A percentile compares a stretch with the other conserved stretches of the same genome.
phyloP scores from a whole-genome alignment of 2,329 filamentous ascomycete genomes.

The Thelonectria olida region DNA sequence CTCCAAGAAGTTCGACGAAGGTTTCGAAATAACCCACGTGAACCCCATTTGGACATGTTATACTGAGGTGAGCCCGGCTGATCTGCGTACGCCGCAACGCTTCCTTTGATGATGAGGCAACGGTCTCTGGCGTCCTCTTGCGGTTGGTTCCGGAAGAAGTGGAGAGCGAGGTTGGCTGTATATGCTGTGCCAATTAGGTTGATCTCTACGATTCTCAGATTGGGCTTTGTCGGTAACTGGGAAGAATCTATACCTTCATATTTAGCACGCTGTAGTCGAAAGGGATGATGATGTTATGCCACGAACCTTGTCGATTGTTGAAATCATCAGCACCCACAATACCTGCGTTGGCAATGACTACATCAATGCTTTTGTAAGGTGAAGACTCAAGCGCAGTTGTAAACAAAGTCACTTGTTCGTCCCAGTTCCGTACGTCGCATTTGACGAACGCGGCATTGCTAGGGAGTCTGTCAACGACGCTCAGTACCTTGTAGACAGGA shows the following conservation, averaged over 20 bases:
- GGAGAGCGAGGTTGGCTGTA: constrained; percentile 15
- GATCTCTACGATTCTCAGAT: constrained; percentile 14
- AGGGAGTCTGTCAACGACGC: background rate
- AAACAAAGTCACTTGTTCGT: constrained; percentile 51
- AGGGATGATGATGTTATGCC: background rate
- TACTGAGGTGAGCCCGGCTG: constrained; percentile 23
- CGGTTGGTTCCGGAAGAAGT: constrained; percentile 16
- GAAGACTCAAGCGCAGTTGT: constrained; percentile 47
- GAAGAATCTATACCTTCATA: too few species aligned
- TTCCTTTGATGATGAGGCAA: constrained; percentile 18
- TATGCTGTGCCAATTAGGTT: constrained; percentile 15
- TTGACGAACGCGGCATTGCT: constrained; percentile 42
- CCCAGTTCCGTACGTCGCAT: constrained; percentile 53
- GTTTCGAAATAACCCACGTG: constrained; percentile 17
- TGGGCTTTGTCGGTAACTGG: background rate
- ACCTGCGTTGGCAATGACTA: constrained; percentile 58
- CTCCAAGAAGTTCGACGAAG: constrained; percentile 13
- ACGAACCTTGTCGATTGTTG: background rate
- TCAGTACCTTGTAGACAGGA: too few species aligned
- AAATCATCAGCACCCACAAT: constrained; percentile 35
- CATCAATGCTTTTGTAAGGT: constrained; percentile 49
- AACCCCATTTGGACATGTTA: constrained; percentile 20
- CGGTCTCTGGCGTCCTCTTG: constrained; percentile 4
- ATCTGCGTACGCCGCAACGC: constrained; percentile 19
- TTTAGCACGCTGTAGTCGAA: too few species aligned